These are phyloP conservation scores for Antarctomyces pellizariae DNA, from an alignment of 495 filamentous ascomycete species.

Conservation along the genomic window DNA sequence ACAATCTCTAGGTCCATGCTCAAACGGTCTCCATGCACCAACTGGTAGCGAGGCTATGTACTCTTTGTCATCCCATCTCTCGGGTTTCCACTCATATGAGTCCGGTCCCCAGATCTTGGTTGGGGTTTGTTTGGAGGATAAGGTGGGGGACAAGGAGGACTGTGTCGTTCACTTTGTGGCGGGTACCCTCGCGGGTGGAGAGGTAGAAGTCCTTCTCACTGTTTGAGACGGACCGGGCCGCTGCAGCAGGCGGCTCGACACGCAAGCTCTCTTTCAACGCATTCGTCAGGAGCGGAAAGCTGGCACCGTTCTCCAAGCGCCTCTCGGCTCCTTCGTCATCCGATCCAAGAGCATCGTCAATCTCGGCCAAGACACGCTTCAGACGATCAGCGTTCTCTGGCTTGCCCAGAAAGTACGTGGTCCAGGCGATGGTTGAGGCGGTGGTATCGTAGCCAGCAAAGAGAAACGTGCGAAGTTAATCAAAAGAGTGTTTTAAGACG, in stretches of 20 bases:
- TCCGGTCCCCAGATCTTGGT: slow-evolving; percentile 18
- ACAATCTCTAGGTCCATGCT: slow-evolving; percentile 26
- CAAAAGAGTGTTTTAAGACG: too few species aligned
- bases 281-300: slow-evolving; percentile 16
- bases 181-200: slow-evolving; percentile 5
- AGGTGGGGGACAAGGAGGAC: slow-evolving; percentile 15
- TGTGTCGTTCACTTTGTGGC: slow-evolving; percentile 9
- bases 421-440: slow-evolving; percentile 12
- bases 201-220: slow-evolving; percentile 6
- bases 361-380: slow-evolving; percentile 12
- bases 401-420: slow-evolving; percentile 12
- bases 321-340: slow-evolving; percentile 5
- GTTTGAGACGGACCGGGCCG: background rate
- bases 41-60: slow-evolving; percentile 15
- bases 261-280: slow-evolving; percentile 21
- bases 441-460: slow-evolving; percentile 22
- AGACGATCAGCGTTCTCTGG: slow-evolving; percentile 12
- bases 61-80: slow-evolving; percentile 17
- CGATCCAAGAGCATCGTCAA: slow-evolving; percentile 14
- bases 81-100: slow-evolving; percentile 20
- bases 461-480: too few species aligned
- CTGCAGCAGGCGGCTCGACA: slow-evolving; percentile 13
- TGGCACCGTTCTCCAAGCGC: slow-evolving; percentile 9
- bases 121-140: slow-evolving; percentile 13
- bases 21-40: slow-evolving; percentile 27